These are phyloP conservation scores for Hypseocharis bilobata DNA, from an alignment of 441 rosid genomes.

Conservation along the genomic window DNA sequence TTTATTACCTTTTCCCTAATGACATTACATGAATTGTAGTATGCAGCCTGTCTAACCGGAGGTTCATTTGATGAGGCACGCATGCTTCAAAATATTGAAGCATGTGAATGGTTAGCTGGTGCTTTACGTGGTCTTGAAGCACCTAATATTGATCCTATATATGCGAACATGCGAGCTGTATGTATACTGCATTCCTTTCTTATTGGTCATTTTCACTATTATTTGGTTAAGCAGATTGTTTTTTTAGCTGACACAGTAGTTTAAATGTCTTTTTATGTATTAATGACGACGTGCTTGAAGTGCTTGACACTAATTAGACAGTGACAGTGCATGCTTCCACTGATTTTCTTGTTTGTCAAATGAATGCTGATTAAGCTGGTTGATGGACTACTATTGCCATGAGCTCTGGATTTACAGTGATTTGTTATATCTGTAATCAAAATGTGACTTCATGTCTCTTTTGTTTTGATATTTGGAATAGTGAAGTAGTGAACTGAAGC, in stretches of 20 bases:
- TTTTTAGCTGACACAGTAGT: not conserved
- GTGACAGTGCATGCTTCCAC: not conserved
- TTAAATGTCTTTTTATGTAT: not conserved
- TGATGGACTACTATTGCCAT: no score
- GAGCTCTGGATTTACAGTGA: no score
- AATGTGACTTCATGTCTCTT: no score
- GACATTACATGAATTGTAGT: constrained; percentile 39
- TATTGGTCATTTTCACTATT: not conserved
- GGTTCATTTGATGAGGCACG: constrained; percentile 88
- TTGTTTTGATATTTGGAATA: no score
- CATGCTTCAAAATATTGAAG: constrained; percentile 86
- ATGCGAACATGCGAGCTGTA: constrained; percentile 87
- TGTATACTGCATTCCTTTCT: constrained; percentile 25
- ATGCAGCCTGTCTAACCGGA: constrained; percentile 72
- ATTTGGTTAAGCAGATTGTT: not conserved
- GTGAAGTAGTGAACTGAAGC: no score
- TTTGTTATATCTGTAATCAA: no score
- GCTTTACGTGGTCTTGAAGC: constrained; percentile 68
- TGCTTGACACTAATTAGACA: not conserved
- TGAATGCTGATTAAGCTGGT: no score
- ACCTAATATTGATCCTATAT: constrained; percentile 69
- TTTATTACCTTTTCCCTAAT: constrained; percentile 23
- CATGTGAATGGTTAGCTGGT: constrained; percentile 96
- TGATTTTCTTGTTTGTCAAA: no score
- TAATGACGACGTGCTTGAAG: not conserved